A percentile compares a stretch with the other conserved stretches of the same genome.
These are phyloP conservation scores for Fusarium stilboides DNA, from an alignment of 2,329 filamentous ascomycete species.

Conservation along the genomic window DNA sequence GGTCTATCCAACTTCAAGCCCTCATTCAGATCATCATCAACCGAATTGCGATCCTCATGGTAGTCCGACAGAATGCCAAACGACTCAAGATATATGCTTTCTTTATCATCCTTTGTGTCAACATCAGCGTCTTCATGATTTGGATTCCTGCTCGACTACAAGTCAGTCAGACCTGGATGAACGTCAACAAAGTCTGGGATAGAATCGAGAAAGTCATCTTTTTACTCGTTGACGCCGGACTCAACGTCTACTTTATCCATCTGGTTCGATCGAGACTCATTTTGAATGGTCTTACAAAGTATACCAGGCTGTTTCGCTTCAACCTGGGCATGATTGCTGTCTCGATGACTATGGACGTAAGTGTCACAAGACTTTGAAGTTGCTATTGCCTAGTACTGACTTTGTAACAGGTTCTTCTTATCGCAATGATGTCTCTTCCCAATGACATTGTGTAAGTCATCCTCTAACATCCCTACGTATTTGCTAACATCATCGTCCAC, in stretches of 20 bases:
- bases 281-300: conserved; percentile 64
- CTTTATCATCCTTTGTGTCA: conserved; percentile 62
- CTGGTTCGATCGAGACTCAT: conserved; percentile 63
- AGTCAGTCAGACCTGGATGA: conserved; percentile 57
- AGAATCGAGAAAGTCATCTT: conserved; percentile 68
- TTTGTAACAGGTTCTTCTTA: conserved; percentile 41
- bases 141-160: conserved; percentile 69
- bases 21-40: conserved; percentile 71
- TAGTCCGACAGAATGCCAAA: conserved; percentile 55
- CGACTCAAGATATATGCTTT: conserved; percentile 62
- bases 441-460: conserved; percentile 50
- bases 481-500: conserved; percentile 7
- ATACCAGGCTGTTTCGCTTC: conserved; percentile 60
- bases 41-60: conserved; percentile 65
- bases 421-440: conserved; percentile 52
- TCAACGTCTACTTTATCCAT: conserved; percentile 69
- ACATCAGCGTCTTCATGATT: conserved; percentile 67
- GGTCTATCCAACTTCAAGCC: conserved; percentile 64
- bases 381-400: background rate
- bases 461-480: accelerated
- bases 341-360: conserved; percentile 52
- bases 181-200: conserved; percentile 68
- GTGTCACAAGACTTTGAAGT: accelerated
- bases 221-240: conserved; percentile 62
- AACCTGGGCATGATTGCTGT: conserved; percentile 52